Conservation (phyloP, 2,329 filamentous ascomycete species). For the Diaporthe eres region DNA sequence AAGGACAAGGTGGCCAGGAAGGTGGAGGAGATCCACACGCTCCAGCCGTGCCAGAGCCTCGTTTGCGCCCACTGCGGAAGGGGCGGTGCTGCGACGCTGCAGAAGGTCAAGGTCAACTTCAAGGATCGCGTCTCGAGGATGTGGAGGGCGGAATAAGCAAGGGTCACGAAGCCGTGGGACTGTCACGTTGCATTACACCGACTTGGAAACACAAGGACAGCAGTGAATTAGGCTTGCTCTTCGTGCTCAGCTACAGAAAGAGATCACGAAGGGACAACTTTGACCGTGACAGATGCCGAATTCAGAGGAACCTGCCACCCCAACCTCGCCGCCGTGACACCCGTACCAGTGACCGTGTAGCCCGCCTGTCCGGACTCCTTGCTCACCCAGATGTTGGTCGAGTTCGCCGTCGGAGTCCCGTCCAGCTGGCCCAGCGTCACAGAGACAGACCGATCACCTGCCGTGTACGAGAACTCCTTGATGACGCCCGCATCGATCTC, state of each 20-base stretch:
- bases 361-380: conserved; percentile 48
- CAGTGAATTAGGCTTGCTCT: not conserved
- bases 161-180: too few relatives aligned
- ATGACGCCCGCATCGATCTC: conserved; percentile 61
- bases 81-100: not conserved
- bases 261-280: conserved; percentile 32
- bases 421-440: conserved; percentile 51
- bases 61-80: conserved; percentile 33
- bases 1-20: conserved; percentile 25
- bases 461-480: conserved; percentile 52
- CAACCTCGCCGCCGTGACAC: conserved; percentile 44
- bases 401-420: conserved; percentile 47
- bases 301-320: conserved; percentile 50
- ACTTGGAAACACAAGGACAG: not conserved
- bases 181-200: not conserved
- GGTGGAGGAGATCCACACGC: conserved; percentile 36
- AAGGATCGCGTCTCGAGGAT: conserved; percentile 10
- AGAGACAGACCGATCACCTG: conserved; percentile 44
- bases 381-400: conserved; percentile 53
- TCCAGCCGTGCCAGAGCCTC: conserved; percentile 34
- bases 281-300: conserved; percentile 43
- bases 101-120: conserved; percentile 11
- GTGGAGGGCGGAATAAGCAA: not conserved
- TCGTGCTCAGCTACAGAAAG: not conserved
- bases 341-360: conserved; percentile 46